Evolutionary conservation across 768 basidiomycete genomes (phyloP).

Genomic region (Pisolithus marmoratus): DNA sequence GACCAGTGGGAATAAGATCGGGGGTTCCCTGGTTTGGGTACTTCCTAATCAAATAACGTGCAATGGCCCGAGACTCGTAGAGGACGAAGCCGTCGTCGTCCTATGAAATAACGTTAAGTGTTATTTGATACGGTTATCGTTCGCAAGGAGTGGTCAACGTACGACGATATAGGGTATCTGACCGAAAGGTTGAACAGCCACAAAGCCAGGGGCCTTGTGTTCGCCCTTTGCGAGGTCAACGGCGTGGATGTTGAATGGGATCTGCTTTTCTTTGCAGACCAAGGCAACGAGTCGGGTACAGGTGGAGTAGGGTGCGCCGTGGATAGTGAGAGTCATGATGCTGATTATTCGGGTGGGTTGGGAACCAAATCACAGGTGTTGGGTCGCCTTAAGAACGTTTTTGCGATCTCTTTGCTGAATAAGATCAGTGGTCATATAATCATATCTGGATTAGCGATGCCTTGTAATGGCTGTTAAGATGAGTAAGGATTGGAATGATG

Average conservation of each 20-base stretch:
- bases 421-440: too few relatives aligned
- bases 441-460: too few relatives aligned
- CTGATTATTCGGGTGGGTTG: background rate
- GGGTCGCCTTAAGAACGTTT: too few relatives aligned
- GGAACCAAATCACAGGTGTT: too few relatives aligned
- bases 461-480: too few relatives aligned
- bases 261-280: constrained; percentile 48
- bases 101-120: constrained; percentile 9
- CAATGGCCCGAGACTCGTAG: constrained; percentile 25
- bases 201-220: constrained; percentile 42
- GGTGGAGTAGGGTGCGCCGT: constrained; percentile 34
- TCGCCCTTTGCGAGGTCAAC: constrained; percentile 39
- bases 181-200: constrained; percentile 52
- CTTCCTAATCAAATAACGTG: constrained; percentile 27
- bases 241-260: constrained; percentile 47
- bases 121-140: too few relatives aligned
- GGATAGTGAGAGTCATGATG: constrained; percentile 33
- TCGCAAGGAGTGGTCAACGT: too few relatives aligned
- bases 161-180: constrained; percentile 42
- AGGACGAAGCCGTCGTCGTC: constrained; percentile 46
- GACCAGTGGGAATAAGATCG: constrained; percentile 13
- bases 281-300: constrained; percentile 48
- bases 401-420: too few relatives aligned
- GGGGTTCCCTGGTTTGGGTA: constrained; percentile 17
- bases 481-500: too few relatives aligned